Conservation (phyloP, 441 rosid species). For the Euphorbia celastroides region DNA sequence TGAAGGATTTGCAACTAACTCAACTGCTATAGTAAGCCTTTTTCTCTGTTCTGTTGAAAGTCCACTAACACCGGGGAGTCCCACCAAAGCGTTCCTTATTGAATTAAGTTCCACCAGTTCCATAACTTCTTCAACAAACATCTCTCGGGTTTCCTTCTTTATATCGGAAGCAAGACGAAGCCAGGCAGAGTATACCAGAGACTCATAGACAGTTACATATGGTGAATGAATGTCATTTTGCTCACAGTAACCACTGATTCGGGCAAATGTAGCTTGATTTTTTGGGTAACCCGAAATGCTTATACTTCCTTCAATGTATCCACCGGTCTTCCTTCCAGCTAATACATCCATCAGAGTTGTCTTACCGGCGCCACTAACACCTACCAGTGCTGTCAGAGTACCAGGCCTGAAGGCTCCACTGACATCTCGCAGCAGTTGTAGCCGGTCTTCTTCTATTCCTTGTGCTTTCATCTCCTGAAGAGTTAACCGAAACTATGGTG, state of each 20-base stretch:
- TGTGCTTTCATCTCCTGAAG: constrained; percentile 61
- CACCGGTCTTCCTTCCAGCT: constrained; percentile 75
- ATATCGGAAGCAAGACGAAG: constrained; percentile 61
- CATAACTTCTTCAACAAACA: constrained; percentile 20
- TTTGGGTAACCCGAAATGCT: constrained; percentile 70
- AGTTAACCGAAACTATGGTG: background rate
- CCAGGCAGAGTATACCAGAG: constrained; percentile 72
- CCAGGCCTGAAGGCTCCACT: constrained; percentile 79
- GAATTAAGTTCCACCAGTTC: constrained; percentile 8
- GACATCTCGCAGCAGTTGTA: constrained; percentile 50
- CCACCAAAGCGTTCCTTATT: constrained; percentile 7
- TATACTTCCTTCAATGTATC: constrained; percentile 60
- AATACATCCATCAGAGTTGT: constrained; percentile 78
- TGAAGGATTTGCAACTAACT: constrained; percentile 76
- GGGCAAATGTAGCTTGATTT: constrained; percentile 64
- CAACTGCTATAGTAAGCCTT: constrained; percentile 77
- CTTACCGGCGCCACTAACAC: constrained; percentile 84
- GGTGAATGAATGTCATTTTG: constrained; percentile 87
- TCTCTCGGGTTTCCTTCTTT: constrained; percentile 36
- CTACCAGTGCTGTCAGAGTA: constrained; percentile 62
- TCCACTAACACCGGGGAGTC: constrained; percentile 12
- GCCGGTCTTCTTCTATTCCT: constrained; percentile 41
- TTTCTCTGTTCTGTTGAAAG: constrained; percentile 70
- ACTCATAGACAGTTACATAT: constrained; percentile 57
- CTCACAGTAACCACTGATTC: constrained; percentile 71